Conservation (phyloP, 2,329 filamentous ascomycete genomes). For the Graphilbum fragrans region DNA sequence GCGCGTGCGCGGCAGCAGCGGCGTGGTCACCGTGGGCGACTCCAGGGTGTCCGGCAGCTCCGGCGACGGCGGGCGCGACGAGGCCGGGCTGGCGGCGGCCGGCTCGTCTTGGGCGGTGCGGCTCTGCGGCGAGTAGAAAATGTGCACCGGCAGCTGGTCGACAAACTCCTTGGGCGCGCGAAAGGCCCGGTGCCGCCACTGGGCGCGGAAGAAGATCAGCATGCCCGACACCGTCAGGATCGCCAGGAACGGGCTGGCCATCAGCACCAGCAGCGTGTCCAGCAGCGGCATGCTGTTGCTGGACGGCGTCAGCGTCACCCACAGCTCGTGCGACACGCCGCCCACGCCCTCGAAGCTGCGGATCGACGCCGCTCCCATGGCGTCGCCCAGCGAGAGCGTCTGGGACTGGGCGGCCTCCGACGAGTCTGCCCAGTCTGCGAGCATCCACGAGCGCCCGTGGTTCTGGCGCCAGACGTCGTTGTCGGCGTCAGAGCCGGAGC, state of each 20-base stretch:
- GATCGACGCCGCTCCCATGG: neutral
- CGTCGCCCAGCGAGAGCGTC: too few species aligned
- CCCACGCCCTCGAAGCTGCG: neutral
- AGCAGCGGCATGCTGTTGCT: slow-evolving; percentile 88
- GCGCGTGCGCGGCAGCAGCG: slow-evolving; percentile 60
- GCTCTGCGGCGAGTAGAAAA: slow-evolving; percentile 68
- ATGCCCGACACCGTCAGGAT: slow-evolving; percentile 87
- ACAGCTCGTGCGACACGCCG: slow-evolving; percentile 42
- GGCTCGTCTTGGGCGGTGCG: neutral
- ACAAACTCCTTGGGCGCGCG: slow-evolving; percentile 95
- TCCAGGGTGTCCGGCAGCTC: slow-evolving; percentile 46
- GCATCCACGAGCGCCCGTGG: slow-evolving; percentile 10
- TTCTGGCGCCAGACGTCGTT: too few species aligned
- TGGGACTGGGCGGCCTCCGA: neutral
- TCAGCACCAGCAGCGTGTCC: slow-evolving; percentile 90
- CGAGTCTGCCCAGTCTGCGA: slow-evolving; percentile 8
- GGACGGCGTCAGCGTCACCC: slow-evolving; percentile 91
- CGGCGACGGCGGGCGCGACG: slow-evolving; percentile 34
- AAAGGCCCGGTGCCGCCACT: slow-evolving; percentile 83
- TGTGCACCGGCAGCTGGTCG: slow-evolving; percentile 85
- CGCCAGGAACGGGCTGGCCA: slow-evolving; percentile 86
- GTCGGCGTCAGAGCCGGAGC: too few species aligned
- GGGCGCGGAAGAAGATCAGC: slow-evolving; percentile 72
- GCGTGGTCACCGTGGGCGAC: slow-evolving; percentile 57
- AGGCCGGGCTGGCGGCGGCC: slow-evolving; percentile 1